Evolutionary conservation across 108 stramenopile genomes (phyloP), one percentile per base, ranked within the genome.

Genomic region (Skeletonema menzelii): DNA sequence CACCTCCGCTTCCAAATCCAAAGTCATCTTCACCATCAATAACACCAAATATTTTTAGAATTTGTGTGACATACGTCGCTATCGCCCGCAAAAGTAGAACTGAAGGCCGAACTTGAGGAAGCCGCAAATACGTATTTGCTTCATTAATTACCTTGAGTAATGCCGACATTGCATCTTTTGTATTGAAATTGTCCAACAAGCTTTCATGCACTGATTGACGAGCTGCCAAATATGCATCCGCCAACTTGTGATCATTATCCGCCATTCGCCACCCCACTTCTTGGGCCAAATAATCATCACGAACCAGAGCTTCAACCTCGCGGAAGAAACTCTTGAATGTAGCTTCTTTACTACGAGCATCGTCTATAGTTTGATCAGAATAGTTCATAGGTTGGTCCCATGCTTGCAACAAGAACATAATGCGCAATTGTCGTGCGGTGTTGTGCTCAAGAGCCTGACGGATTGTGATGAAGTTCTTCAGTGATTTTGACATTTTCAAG

Each of bases 401-500:
- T 64, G 85, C 87, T 67, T 97, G 95, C 83, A 96, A 71, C 49
- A 98, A 69, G 76, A 99, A 99, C 84, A 92, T 82, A 63, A 99
- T 76, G 24, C 99, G 92, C 26, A 99, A 69, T 69, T 95, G 95
- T 30, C 94, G 72, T 11, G 96, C 86, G 5, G 93, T 81, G 67
- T 94, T 91, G 31, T 91, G 80, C 31, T 87, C 84, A 58, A 97
- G 83, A 1, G 95, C 93, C 77, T 97, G 91, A 28, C 87, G 91
- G 72, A 98, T 95, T 62, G 95, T 97, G 70, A 98, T 91, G 71
- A 98, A 98, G 75, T 98, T 98, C 85, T 98, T 98, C 20, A 98
- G 80, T 14, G 89, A 91, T 79, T 98, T 98, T 38, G 92, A 92
- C 98, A 98, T 98, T 86, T 98, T 98, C 47, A 95, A 76, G 44